Conservation (phyloP, 1,284 basidiomycete species). For the Melanopsichium pennsylvanicum region DNA sequence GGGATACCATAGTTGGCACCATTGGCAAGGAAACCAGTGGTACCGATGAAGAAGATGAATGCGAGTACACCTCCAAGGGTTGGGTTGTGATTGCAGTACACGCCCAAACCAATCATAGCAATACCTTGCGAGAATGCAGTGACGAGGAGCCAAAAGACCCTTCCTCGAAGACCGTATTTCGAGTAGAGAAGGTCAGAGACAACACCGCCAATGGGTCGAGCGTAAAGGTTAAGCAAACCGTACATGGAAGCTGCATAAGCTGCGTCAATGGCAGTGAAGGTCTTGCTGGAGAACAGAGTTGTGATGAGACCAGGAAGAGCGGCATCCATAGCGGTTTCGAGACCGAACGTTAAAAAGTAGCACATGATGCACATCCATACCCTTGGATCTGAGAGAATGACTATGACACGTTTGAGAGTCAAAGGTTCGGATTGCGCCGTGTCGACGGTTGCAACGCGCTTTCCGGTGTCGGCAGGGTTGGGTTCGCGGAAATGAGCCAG, state of each 20-base stretch:
- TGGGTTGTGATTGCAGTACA: conserved; percentile 68
- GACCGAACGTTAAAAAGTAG: conserved; percentile 70
- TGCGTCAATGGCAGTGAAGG: conserved; percentile 71
- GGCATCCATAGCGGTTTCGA: conserved; percentile 73
- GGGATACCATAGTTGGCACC: conserved; percentile 56
- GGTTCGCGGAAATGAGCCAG: conserved; percentile 57
- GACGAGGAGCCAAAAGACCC: conserved; percentile 70
- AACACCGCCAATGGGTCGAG: conserved; percentile 71
- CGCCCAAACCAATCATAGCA: conserved; percentile 69
- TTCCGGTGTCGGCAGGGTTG: conserved; percentile 36
- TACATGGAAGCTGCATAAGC: conserved; percentile 68
- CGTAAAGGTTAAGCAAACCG: conserved; percentile 71
- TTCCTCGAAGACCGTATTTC: conserved; percentile 69
- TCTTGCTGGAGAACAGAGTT: conserved; percentile 64
- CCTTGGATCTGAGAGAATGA: conserved; percentile 69
- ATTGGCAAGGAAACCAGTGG: conserved; percentile 57
- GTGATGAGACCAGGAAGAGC: conserved; percentile 71
- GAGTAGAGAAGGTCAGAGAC: conserved; percentile 70
- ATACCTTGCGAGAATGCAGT: conserved; percentile 70
- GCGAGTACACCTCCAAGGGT: conserved; percentile 50
- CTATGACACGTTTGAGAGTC: conserved; percentile 66
- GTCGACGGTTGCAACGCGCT: conserved; percentile 63
- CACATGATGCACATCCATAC: conserved; percentile 73
- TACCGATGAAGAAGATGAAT: conserved; percentile 56
- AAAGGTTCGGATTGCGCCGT: conserved; percentile 71